Base-by-base conservation (phyloP, 2,329 filamentous ascomycete species). In the Ophiostoma sp. region DNA sequence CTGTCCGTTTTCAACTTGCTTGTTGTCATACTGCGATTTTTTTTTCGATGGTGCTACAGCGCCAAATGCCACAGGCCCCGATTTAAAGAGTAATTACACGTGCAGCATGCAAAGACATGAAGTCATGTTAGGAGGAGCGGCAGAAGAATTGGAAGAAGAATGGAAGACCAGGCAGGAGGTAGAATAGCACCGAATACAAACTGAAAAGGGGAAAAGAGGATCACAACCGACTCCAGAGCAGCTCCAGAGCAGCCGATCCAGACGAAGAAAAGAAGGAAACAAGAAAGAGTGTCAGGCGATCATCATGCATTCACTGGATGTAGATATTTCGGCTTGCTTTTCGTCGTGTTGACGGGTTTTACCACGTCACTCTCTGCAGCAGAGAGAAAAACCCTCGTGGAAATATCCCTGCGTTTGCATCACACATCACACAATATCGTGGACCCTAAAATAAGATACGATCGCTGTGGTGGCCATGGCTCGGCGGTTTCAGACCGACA, bases 21-120 rank as follows among this genome's bases (percentile, higher is more conserved):
- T 48, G 44, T 48, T 48, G 44, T 48, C 44, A 48, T 48, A 48
- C 20, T 48, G 7, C 44, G 20, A 48, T 48, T 20, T n/a, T 48
- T 44, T 44, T 48, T 48, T 48, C 20, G 17, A 48, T 48, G 44
- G 44, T 48, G 44, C 52, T 57, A 27, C 52, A 57, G 23, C 52
- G 52, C 57, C 23, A 15, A 60, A 60, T 6, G 11, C 62, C 35
- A 39, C 33, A 64, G 33, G 33, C 33, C 60, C 60, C 33, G 60
- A 64, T 35, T 23, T 39, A 39, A 65, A 39, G 7, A n/a, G 35
- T 65, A 36, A 11, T 64, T 64, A 36, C 62, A 23, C 33, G 62
- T 39, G 60, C 60, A 35, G 31, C 17, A 64, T 64, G 60, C 60
- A 64, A 64, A 39, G 33, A 65, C 62, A 65, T 65, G 62, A 65